These are phyloP conservation scores for Raffaelea albimanens DNA, from an alignment of 2,329 filamentous ascomycete species.

Conservation along the genomic window DNA sequence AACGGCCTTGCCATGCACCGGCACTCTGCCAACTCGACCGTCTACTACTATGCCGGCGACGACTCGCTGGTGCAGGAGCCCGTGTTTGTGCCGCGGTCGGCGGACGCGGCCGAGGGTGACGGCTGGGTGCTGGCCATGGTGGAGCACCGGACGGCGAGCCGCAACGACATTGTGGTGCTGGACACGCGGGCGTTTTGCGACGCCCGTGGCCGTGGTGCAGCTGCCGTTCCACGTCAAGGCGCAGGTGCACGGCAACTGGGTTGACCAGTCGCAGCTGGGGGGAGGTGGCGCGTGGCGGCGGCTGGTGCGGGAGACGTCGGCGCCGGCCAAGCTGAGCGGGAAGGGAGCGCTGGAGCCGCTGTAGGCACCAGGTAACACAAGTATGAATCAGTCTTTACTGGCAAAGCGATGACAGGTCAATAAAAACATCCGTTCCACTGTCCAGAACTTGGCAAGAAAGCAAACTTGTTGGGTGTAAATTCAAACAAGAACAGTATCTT, in stretches of 20 bases:
- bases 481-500: too few species aligned
- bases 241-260: constrained; percentile 2
- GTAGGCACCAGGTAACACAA: too few species aligned
- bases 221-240: constrained; percentile 2
- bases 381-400: too few species aligned
- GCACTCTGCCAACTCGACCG: neutral
- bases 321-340: neutral
- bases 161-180: neutral
- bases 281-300: neutral
- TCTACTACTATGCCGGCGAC: constrained; percentile 1
- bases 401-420: too few species aligned
- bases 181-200: neutral
- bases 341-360: neutral
- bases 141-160: neutral
- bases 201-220: neutral
- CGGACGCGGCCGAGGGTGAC: neutral
- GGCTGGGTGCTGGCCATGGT: constrained; percentile 2
- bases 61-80: constrained; percentile 2
- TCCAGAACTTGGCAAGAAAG: too few species aligned
- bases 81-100: neutral
- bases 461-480: too few species aligned
- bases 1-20: neutral
- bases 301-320: neutral
- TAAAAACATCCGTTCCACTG: too few species aligned
- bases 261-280: neutral